Base-by-base conservation (phyloP, 2,329 filamentous ascomycete genomes). In the Phialophora expanda region DNA sequence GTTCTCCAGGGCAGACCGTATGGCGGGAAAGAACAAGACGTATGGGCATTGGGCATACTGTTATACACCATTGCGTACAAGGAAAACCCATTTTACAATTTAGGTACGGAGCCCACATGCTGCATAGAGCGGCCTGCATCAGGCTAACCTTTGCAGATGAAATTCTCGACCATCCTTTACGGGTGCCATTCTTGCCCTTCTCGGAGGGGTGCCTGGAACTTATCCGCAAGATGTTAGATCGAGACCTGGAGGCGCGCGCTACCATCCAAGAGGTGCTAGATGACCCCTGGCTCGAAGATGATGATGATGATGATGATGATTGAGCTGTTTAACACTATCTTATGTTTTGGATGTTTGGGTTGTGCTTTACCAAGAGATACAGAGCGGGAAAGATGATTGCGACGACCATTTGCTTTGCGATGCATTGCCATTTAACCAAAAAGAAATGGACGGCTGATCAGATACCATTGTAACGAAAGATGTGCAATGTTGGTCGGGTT, bases 41-140 rank as follows among this genome's bases (percentile, higher is more conserved):
- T 99, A 32, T 99, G 95, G 95, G 95, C 95, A 0, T 85, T 99
- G 17, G 95, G 95, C 26, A 98, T 99, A 74, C 85, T 99, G 28
- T 87, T 99, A 14, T 99, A 99, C 82, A 99, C 95, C 30, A 97
- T 99, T 75, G 90, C 98, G 75, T 99, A 99, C 85, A 99, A 98
- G 81, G 95, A 99, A 80, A 99, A 69, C 57, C 67, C 67, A 3
- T 69, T 69, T 48, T 69, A 69, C 58, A 67, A 69, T 56, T 57
- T 69, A 66, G 67, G 67, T 69, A 54, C 30, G 58, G 30, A 28
- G 11, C 46, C 28, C 11, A 20, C 22, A 17, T 22, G 30, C 12
- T 20, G 46, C 26, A 51, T 38, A 3, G 9, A 41, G 20, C n/a
- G 17, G 30, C 11, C 17, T 38, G 17, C 12, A 48, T 44, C 38